A percentile compares a stretch with the other conserved stretches of the same genome.
phyloP scores from a whole-genome alignment of 148 eudicot species.

The Beta vulgaris region DNA sequence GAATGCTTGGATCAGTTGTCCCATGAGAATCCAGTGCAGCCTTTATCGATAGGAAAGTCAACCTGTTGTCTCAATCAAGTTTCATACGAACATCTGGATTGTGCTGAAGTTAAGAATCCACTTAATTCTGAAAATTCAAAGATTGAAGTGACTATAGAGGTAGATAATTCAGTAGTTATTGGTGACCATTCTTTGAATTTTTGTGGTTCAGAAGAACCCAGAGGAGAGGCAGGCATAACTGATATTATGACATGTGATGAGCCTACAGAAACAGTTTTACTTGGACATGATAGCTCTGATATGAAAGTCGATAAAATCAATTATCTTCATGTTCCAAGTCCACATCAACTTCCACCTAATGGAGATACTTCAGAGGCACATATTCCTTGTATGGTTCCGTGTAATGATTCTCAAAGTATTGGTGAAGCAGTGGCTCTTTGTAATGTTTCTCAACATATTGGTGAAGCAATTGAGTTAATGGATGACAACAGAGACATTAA shows the following conservation, averaged over 20 bases:
- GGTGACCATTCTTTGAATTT: conserved; percentile 23
- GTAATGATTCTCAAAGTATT: not conserved
- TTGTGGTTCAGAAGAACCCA: conserved; percentile 22
- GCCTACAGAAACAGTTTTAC: conserved; percentile 25
- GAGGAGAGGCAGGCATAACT: conserved; percentile 17
- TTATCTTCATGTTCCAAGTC: conserved; percentile 17
- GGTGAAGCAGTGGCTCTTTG: conserved; percentile 16
- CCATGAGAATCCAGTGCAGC: conserved; percentile 4
- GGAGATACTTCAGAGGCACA: conserved; percentile 1
- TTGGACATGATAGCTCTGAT: conserved; percentile 26
- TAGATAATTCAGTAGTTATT: not conserved
- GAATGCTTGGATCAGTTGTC: not conserved
- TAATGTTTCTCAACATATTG: not conserved
- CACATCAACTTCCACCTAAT: conserved; percentile 13
- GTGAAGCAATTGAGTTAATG: conserved; percentile 7
- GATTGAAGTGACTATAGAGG: not conserved
- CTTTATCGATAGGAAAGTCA: conserved; percentile 20
- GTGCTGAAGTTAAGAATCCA: conserved; percentile 18
- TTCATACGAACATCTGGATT: conserved; percentile 38
- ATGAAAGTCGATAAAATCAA: conserved; percentile 10
- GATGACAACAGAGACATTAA: conserved; percentile 9
- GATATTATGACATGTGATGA: conserved; percentile 26
- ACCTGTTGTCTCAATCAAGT: conserved; percentile 40
- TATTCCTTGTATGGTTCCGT: conserved; percentile 19
- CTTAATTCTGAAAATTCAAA: conserved; percentile 10